A percentile compares a stretch with the other conserved stretches of the same genome.
These are phyloP conservation scores for Didymella glomerata DNA, from an alignment of 2,329 filamentous ascomycete species.

Conservation along the genomic window DNA sequence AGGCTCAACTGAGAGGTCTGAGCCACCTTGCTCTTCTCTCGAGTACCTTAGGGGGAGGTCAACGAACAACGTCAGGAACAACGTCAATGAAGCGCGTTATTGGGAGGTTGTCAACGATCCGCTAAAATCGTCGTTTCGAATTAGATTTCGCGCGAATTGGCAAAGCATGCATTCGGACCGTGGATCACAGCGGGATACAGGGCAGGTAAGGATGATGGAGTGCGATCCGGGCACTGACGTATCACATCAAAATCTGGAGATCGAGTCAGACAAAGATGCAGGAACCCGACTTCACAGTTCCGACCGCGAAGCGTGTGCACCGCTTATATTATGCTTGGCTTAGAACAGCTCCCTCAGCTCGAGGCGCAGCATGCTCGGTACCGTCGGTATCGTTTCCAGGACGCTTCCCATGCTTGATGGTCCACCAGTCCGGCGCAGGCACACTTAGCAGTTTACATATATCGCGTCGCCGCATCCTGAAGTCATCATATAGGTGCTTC, in stretches of 20 bases:
- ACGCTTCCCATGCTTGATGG: slow-evolving; percentile 35
- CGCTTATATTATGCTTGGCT: neutral
- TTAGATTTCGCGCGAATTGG: neutral
- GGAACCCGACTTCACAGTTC: slow-evolving; percentile 7
- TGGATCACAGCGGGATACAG: slow-evolving; percentile 2
- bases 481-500: slow-evolving; percentile 57
- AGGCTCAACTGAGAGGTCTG: slow-evolving; percentile 5
- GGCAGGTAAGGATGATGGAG: neutral
- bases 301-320: neutral
- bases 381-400: slow-evolving; percentile 34
- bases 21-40: neutral
- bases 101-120: neutral
- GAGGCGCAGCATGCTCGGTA: slow-evolving; percentile 35
- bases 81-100: neutral
- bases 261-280: slow-evolving; percentile 14
- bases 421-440: slow-evolving; percentile 50
- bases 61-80: neutral
- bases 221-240: slow-evolving; percentile 3
- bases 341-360: slow-evolving; percentile 13
- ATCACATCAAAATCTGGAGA: slow-evolving; percentile 2
- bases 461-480: slow-evolving; percentile 52
- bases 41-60: neutral
- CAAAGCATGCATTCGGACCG: slow-evolving; percentile 15
- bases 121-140: slow-evolving; percentile 16
- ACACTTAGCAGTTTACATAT: slow-evolving; percentile 52